Percentiles rank a stretch among this genome's conserved stretches.
These are phyloP conservation scores for Lepidium campestre DNA, from an alignment of 441 rosid species.

Conservation along the genomic window DNA sequence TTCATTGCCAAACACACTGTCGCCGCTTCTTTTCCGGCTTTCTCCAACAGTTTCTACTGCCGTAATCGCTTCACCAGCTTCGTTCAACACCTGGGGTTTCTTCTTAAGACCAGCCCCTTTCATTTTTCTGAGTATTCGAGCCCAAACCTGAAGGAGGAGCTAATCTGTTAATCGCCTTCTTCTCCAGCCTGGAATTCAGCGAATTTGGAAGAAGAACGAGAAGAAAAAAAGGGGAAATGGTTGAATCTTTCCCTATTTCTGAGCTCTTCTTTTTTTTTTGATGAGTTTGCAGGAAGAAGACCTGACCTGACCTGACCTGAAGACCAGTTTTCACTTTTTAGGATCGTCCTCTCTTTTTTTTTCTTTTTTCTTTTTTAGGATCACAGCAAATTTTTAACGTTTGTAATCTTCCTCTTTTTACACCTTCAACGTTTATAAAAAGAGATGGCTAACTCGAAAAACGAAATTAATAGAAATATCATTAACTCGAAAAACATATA, in stretches of 20 bases:
- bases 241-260: conserved; percentile 22
- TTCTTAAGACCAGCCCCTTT: conserved; percentile 43
- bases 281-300: conserved; percentile 16
- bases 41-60: conserved; percentile 25
- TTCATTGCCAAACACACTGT: conserved; percentile 21
- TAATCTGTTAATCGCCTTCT: not conserved
- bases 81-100: conserved; percentile 20
- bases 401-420: not conserved
- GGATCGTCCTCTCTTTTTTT: not conserved
- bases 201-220: not conserved
- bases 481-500: too few relatives aligned
- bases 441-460: too few relatives aligned
- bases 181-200: not conserved
- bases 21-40: conserved; percentile 17
- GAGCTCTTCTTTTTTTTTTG: not conserved
- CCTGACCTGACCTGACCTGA: conserved; percentile 23
- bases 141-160: not conserved
- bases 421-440: too few relatives aligned
- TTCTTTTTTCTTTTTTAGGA: not conserved
- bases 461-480: too few relatives aligned
- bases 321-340: conserved; percentile 10
- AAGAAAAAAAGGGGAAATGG: not conserved
- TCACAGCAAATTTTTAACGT: not conserved
- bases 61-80: conserved; percentile 19
- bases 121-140: conserved; percentile 23